Percentiles rank a stretch among this genome's conserved stretches.
phyloP scores from a whole-genome alignment of 2,329 filamentous ascomycete genomes.

The Stagonosporopsis rhizophila region DNA sequence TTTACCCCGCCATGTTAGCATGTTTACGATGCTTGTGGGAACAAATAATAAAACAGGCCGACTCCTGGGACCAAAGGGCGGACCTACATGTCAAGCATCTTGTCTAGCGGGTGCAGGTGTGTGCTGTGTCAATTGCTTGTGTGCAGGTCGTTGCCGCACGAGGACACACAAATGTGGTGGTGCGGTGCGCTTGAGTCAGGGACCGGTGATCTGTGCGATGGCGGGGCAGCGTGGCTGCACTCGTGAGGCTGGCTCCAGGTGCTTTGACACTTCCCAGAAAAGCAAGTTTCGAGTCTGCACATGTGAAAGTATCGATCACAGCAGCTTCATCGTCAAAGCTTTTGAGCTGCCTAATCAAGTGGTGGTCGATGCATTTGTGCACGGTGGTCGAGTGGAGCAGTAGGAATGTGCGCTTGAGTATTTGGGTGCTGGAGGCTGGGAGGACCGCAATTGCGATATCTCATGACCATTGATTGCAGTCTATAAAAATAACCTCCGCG shows the following conservation, averaged over 20 bases:
- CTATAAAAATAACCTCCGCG: conserved; percentile 5
- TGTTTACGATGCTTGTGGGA: not conserved
- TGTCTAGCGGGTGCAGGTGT: conserved; percentile 18
- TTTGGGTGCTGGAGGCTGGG: not conserved
- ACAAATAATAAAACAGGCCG: not conserved
- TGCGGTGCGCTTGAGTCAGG: conserved; percentile 37
- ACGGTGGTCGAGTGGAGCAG: conserved; percentile 22
- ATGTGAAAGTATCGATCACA: conserved; percentile 38
- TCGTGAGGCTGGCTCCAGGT: not conserved
- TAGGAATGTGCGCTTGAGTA: not conserved
- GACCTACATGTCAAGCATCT: conserved; percentile 46
- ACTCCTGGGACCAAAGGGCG: not conserved
- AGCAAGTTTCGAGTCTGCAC: conserved; percentile 26
- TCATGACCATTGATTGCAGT: conserved; percentile 14
- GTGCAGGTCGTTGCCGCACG: conserved; percentile 20
- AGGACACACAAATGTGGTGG: conserved; percentile 26
- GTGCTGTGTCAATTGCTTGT: conserved; percentile 22
- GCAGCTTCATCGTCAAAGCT: conserved; percentile 42
- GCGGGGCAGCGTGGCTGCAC: conserved; percentile 30
- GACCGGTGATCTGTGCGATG: conserved; percentile 26
- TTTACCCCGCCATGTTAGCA: conserved; percentile 29
- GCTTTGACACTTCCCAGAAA: conserved; percentile 30
- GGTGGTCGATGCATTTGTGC: conserved; percentile 32
- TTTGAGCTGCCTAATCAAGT: conserved; percentile 45
- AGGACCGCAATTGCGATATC: not conserved